Percentiles rank a stretch among this genome's conserved stretches.
These are phyloP conservation scores for Petunia axillaris DNA, from an alignment of 257 asterid species.

Conservation along the genomic window DNA sequence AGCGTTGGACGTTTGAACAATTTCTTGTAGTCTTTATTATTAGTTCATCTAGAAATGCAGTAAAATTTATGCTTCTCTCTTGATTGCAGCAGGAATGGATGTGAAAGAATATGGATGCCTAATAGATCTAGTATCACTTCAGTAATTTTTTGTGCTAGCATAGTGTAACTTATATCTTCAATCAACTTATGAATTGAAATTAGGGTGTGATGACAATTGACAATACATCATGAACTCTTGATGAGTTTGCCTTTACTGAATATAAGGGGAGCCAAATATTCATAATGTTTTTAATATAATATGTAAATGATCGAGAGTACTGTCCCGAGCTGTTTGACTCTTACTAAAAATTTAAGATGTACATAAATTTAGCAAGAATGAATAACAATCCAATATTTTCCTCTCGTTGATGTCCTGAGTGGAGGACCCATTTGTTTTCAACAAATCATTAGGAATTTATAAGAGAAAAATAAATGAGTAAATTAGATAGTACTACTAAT, in stretches of 20 bases:
- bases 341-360: too few species aligned
- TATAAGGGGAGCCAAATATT: not conserved
- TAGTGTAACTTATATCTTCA: not conserved
- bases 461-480: too few species aligned
- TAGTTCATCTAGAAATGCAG: conserved; percentile 17
- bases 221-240: not conserved
- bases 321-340: not conserved
- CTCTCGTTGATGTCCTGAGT: not conserved
- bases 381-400: not conserved
- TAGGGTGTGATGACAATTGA: not conserved
- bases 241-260: not conserved
- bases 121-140: not conserved
- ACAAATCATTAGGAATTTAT: conserved; percentile 12
- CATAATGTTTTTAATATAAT: not conserved
- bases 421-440: conserved; percentile 6
- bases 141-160: not conserved
- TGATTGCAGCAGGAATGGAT: not conserved
- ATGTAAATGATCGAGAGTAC: too few species aligned
- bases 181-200: conserved; percentile 4
- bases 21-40: conserved; percentile 18
- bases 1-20: conserved; percentile 23
- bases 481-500: not conserved
- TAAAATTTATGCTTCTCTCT: conserved; percentile 10
- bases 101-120: not conserved
- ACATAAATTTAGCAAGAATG: not conserved